Evolutionary conservation across 495 filamentous ascomycete genomes (phyloP), one percentile per base, ranked within the genome.

Genomic region (Penicillium soppii): DNA sequence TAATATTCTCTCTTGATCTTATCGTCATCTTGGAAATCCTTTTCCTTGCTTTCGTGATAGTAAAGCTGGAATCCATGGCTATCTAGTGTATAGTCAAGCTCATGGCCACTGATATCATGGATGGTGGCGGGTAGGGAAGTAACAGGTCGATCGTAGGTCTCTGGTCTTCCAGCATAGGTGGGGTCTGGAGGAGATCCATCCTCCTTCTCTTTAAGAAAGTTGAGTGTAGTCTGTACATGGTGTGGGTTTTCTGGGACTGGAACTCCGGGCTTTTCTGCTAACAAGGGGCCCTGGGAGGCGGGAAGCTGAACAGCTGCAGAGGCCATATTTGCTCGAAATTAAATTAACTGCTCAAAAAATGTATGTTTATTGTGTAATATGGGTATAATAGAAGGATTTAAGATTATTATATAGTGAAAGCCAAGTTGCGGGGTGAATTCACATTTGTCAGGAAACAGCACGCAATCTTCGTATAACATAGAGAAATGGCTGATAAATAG

Each of bases 1-100:
- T 88, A 89, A 55, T 89, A 90, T 10, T 76, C 69, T 0, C 59
- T 61, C 61, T 85, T 81, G 69, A 89, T 87, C 54, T 84, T 67
- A 15, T 81, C 84, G n/a, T 89, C 84, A 53, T 90, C 84, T 4
- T 71, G 50, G 26, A 82, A 81, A 5, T 72, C 71, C 26, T 70
- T 80, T 53, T 80, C 76, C 6, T 43, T 41, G 56, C 75, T 79
- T 27, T 62, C 57, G 48, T 80, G 77, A 27, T 71, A 73, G 42
- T 74, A 70, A 16, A 72, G 66, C 59, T 82, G 76, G 59, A 81
- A 82, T 0, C 77, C 77, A 15, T 72, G 68, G 4, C 47, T 60
- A 53, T 82, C 78, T 15, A 82, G 58, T 0, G 70, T 67, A 52
- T 77, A 80, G 52, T 78, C 67, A 1, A 70, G 61, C 52, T 79